Percentiles rank a stretch among this genome's conserved stretches.
phyloP scores from a whole-genome alignment of 306 rosid species.

The Cucumis hystrix region DNA sequence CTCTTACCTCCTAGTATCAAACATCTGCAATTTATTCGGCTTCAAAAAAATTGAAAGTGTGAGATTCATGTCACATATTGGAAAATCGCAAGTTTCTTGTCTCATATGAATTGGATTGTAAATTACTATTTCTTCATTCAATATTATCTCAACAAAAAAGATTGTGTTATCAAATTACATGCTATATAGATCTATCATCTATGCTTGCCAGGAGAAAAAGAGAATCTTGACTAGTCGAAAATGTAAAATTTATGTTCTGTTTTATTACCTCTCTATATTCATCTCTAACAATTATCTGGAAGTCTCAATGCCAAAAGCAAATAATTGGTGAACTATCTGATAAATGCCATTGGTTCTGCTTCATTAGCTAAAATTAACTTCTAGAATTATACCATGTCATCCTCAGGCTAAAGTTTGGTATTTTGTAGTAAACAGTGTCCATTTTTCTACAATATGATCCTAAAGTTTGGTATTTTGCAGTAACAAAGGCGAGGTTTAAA shows the following conservation, averaged over 20 bases:
- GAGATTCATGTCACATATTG: not conserved
- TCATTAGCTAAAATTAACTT: not conserved
- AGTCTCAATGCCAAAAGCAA: not conserved
- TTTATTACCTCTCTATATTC: not conserved
- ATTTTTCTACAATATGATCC: conserved; percentile 10
- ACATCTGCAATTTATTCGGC: conserved; percentile 54
- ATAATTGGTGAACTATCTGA: not conserved
- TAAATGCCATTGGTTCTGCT: not conserved
- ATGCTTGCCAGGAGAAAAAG: too few species aligned
- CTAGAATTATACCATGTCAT: not conserved
- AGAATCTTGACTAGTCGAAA: too few species aligned
- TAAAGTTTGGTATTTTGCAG: too few species aligned
- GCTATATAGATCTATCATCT: too few species aligned
- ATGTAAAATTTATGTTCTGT: not conserved
- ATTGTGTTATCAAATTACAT: not conserved
- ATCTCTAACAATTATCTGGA: not conserved
- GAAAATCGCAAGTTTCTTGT: not conserved
- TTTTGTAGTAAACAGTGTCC: not conserved
- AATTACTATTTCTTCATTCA: not conserved
- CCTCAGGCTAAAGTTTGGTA: not conserved
- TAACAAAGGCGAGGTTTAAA: too few species aligned
- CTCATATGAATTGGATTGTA: not conserved
- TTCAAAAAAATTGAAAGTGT: conserved; percentile 48
- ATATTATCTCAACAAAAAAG: not conserved
- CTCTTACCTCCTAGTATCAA: conserved; percentile 63